These are phyloP conservation scores for Mentha longifolia DNA, from an alignment of 257 asterid genomes.

Conservation along the genomic window DNA sequence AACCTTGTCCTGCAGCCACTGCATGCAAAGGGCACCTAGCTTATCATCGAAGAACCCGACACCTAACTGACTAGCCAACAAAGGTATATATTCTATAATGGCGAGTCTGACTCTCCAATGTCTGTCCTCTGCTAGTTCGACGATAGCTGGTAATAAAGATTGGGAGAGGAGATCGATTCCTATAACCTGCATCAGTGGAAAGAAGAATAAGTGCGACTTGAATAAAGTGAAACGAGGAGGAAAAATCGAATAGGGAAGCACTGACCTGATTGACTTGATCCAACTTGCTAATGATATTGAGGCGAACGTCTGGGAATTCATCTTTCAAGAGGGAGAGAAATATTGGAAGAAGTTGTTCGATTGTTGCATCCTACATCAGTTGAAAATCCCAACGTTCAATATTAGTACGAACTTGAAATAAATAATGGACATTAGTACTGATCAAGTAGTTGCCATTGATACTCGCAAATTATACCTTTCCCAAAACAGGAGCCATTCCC, in stretches of 20 bases:
- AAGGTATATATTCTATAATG: constrained; percentile 63
- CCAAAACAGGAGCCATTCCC: constrained; percentile 97
- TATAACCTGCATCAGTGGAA: constrained; percentile 54
- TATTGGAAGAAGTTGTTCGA: constrained; percentile 89
- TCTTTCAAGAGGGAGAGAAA: constrained; percentile 88
- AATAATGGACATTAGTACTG: background rate
- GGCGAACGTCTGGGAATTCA: constrained; percentile 88
- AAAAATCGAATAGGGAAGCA: background rate
- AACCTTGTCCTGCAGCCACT: constrained; percentile 81
- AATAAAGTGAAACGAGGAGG: constrained; percentile 3
- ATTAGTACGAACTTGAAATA: background rate
- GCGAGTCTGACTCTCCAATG: constrained; percentile 83
- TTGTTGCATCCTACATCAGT: constrained; percentile 75
- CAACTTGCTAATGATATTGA: constrained; percentile 87
- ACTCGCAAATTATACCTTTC: constrained; percentile 55
- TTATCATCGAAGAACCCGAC: constrained; percentile 76
- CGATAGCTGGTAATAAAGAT: constrained; percentile 71
- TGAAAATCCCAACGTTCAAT: constrained; percentile 4
- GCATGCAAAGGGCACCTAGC: constrained; percentile 82
- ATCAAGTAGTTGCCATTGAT: background rate
- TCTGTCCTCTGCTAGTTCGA: constrained; percentile 77
- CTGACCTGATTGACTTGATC: constrained; percentile 89
- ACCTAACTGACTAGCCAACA: constrained; percentile 68
- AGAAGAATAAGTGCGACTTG: constrained; percentile 15
- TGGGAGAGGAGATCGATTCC: constrained; percentile 80